Base-by-base conservation (phyloP, 345 rosid species). In the Linum tenue region DNA sequence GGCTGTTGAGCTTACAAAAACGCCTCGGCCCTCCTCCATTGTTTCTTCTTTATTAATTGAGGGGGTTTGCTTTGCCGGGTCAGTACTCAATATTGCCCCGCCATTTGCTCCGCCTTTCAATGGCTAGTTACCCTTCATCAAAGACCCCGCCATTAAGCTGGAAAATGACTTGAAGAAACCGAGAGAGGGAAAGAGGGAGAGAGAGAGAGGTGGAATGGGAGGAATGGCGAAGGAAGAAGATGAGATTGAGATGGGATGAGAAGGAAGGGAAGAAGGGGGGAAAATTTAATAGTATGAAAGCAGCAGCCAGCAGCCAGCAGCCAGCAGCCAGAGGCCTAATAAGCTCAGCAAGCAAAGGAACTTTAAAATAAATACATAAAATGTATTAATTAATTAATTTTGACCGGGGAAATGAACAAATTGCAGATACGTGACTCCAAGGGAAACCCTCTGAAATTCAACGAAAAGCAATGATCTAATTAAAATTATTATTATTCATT, bases 401-500 rank as follows among this genome's bases (percentile, higher is more conserved):
- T 59, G 76, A 74, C 69, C 7, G 63, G 48, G 50, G 42, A 57
- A 64, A 50, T 38, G 38, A 14, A 7, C 53, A 48, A 48, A 56
- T 64, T 61, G 31, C 56, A 61, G 72, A 60, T 70, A 60, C 66
- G 69, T 72, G 51, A 67, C 68, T 56, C 22, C 6, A 61, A 57
- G 37, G 69, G 64, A 56, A 67, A 60, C 17, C 75, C 73, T 72
- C 63, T 68, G 58, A 58, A 63, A 64, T 48, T 48, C 53, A 43
- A 43, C 50, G 50, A 11, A 5, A 43, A 7, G 6, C 6, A 43
- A 7, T 43, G 2, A 43, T 43, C 6, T 48, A 2, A 48, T 5
- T 48, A 6, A 2, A 48, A 10, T 5, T 48, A 48, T 48, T 48
- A 48, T 5, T 48, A 4, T 9, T 48, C 3, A 48, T 1, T 48